Evolutionary conservation across 352 stramenopile genomes (phyloP), one percentile per base, ranked within the genome.

Genomic region (Blastocystis sp.): DNA sequence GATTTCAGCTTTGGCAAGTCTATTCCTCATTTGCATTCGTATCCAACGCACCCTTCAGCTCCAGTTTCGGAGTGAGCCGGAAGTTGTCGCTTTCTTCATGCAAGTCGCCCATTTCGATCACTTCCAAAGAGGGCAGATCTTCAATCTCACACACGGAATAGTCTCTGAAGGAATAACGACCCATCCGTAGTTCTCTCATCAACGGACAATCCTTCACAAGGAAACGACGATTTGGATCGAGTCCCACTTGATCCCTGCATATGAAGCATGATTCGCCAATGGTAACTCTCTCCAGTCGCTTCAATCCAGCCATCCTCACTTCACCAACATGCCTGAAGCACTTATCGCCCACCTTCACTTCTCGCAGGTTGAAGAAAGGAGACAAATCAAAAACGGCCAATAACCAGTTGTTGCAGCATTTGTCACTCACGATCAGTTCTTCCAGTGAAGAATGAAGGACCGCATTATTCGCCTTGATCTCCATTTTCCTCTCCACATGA

Each of bases 231-330:
- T 34, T 34, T 34, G 28, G 28, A 34, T 34, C 28, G 28, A 34
- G 28, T 34, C 28, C 28, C 28, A 34, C 28, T 34, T 34, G 28
- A 34, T 34, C 28, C 28, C 28, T 34, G 28, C 28, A 0, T 34
- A 34, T 34, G 28, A 34, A 34, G 28, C 28, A 34, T 34, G 28
- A 34, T 34, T 34, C 28, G 48, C 56, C 76, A 88, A 59, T 88
- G 14, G 43, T 45, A 28, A 66, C 76, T 59, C 62, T 88, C 78
- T 10, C 76, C 48, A 40, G 71, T 17, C 21, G 65, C 56, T 7
- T 23, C 21, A 43, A 67, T 60, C 40, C 60, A 76, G 9, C 65
- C 11, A 56, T 14, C 48, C 5, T 0, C 48, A 56, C 5, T 14
- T 56, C 14, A 14, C 5, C 14, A 14, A 56, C 48, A 56, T 56